Evolutionary conservation across 2,329 filamentous ascomycete species (phyloP).

Genomic region (Metarhizium robertsii): DNA sequence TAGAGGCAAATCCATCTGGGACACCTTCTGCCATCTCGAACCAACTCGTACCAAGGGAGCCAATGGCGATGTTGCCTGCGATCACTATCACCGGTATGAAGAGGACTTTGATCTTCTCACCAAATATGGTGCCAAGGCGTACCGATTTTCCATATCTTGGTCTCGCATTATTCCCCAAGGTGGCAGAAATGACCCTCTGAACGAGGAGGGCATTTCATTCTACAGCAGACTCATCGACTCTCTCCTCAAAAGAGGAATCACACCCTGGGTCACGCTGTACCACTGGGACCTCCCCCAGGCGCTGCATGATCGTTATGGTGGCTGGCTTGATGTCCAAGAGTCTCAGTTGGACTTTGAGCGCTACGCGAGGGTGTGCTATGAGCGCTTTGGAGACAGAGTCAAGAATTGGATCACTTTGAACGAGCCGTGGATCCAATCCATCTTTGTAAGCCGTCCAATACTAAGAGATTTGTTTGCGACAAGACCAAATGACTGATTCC

Average conservation of each 20-base stretch:
- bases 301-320: conserved; percentile 27
- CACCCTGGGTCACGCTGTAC: conserved; percentile 53
- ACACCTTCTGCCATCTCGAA: conserved; percentile 30
- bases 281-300: conserved; percentile 47
- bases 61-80: conserved; percentile 37
- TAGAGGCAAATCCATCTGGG: conserved; percentile 34
- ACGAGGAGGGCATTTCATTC: conserved; percentile 49
- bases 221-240: conserved; percentile 53
- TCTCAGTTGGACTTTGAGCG: conserved; percentile 24
- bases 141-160: conserved; percentile 57
- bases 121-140: conserved; percentile 46
- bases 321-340: conserved; percentile 21
- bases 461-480: not conserved
- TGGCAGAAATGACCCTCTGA: conserved; percentile 52
- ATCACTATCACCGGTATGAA: conserved; percentile 30
- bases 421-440: conserved; percentile 28
- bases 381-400: conserved; percentile 31
- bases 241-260: conserved; percentile 45
- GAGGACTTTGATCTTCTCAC: conserved; percentile 53
- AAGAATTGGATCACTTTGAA: conserved; percentile 31
- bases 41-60: conserved; percentile 29
- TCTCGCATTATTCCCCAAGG: conserved; percentile 56
- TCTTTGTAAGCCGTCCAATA: conserved; percentile 17
- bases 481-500: not conserved
- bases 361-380: conserved; percentile 26